Evolutionary conservation across 192 early-diverging fungal species (phyloP).

Genomic region (Coemansia sp.): DNA sequence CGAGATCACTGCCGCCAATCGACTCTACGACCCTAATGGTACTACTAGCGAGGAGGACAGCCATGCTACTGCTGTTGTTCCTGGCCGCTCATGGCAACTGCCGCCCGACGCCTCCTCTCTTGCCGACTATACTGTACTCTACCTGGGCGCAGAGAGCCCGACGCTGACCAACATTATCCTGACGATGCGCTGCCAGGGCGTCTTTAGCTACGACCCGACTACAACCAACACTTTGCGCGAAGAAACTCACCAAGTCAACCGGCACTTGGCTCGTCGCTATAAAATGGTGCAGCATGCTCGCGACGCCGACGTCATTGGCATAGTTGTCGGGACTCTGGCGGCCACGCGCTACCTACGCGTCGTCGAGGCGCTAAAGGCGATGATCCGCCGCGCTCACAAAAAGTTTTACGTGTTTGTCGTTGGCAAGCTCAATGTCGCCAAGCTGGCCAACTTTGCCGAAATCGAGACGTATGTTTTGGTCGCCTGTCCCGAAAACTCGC

Average conservation of each 20-base stretch:
- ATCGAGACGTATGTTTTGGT: conserved; percentile 92
- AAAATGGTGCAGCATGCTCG: conserved; percentile 89
- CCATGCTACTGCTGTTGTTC: conserved; percentile 10
- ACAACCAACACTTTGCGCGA: conserved; percentile 54
- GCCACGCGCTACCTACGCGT: conserved; percentile 89
- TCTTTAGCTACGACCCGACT: conserved; percentile 77
- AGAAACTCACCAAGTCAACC: conserved; percentile 63
- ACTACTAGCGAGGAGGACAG: not conserved
- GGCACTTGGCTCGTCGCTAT: conserved; percentile 68
- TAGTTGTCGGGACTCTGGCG: conserved; percentile 95
- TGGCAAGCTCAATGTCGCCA: conserved; percentile 94
- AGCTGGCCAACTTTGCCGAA: conserved; percentile 97
- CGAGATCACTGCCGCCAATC: conserved; percentile 10
- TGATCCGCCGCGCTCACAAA: conserved; percentile 72
- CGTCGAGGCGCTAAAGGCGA: conserved; percentile 75
- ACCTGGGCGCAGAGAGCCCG: conserved; percentile 80
- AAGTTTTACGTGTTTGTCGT: conserved; percentile 89
- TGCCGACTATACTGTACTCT: conserved; percentile 76
- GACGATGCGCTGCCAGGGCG: conserved; percentile 61
- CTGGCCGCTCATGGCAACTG: conserved; percentile 62
- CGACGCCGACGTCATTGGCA: conserved; percentile 91
- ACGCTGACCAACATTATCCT: conserved; percentile 89
- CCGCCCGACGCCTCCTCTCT: conserved; percentile 44
- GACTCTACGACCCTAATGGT: conserved; percentile 2
- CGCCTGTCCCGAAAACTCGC: conserved; percentile 93